Conservation (phyloP, 805 yeast genomes). For the Candida tammaniensis region DNA sequence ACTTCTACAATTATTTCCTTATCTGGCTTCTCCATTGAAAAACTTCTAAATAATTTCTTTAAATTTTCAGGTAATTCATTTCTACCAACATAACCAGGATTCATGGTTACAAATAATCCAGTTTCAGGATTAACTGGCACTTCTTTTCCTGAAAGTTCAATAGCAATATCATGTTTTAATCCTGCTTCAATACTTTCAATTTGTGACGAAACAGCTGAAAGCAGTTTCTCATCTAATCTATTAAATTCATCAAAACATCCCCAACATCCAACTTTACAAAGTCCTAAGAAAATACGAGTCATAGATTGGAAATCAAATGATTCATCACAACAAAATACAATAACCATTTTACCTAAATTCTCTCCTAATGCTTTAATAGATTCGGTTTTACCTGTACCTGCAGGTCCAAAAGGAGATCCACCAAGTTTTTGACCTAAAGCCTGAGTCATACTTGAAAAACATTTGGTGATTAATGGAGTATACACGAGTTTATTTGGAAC, state of each 20-base stretch:
- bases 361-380: slow-evolving; percentile 81
- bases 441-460: slow-evolving; percentile 67
- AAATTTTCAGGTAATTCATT: slow-evolving; percentile 81
- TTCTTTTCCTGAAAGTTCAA: slow-evolving; percentile 43
- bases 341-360: slow-evolving; percentile 72
- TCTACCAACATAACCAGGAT: slow-evolving; percentile 86
- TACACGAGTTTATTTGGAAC: slow-evolving; percentile 67
- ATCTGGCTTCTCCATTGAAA: slow-evolving; percentile 75
- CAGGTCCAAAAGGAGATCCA: slow-evolving; percentile 94
- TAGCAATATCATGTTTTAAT: slow-evolving; percentile 23
- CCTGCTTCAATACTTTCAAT: slow-evolving; percentile 69
- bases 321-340: slow-evolving; percentile 91
- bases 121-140: slow-evolving; percentile 44
- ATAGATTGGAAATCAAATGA: slow-evolving; percentile 78
- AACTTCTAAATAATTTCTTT: slow-evolving; percentile 71
- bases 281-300: slow-evolving; percentile 72
- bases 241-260: slow-evolving; percentile 96
- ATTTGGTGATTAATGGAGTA: slow-evolving; percentile 67
- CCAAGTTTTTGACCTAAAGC: slow-evolving; percentile 75
- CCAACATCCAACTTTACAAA: slow-evolving; percentile 86
- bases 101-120: slow-evolving; percentile 87
- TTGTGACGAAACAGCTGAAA: slow-evolving; percentile 84
- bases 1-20: slow-evolving; percentile 64
- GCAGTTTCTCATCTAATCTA: slow-evolving; percentile 62
- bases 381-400: slow-evolving; percentile 97